These are phyloP conservation scores for Achlya hypogyna DNA, from an alignment of 352 stramenopile species.

Conservation along the genomic window DNA sequence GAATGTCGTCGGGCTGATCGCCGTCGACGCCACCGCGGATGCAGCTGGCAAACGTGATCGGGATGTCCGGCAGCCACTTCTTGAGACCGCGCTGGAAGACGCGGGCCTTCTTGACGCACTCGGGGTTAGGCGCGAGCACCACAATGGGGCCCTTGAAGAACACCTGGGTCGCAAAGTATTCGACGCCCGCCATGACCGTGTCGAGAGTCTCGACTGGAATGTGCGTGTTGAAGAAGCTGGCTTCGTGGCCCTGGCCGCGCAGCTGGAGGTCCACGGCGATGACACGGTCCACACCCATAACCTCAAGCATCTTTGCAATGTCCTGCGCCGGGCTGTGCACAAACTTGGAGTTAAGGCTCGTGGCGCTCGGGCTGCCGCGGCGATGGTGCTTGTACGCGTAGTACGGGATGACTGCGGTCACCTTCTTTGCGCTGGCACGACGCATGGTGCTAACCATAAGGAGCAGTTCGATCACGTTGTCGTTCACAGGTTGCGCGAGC, in stretches of 20 bases:
- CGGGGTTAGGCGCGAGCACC: slow-evolving; percentile 83
- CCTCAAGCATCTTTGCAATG: slow-evolving; percentile 90
- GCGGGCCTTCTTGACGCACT: slow-evolving; percentile 70
- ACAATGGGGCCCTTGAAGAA: slow-evolving; percentile 58
- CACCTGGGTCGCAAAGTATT: slow-evolving; percentile 84
- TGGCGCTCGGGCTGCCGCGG: slow-evolving; percentile 71
- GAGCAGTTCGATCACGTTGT: slow-evolving; percentile 92
- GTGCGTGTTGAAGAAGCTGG: slow-evolving; percentile 87
- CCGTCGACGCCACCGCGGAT: slow-evolving; percentile 55
- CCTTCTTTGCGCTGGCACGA: slow-evolving; percentile 87
- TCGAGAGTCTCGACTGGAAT: slow-evolving; percentile 90
- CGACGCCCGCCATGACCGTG: slow-evolving; percentile 82
- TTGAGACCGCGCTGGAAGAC: slow-evolving; percentile 82
- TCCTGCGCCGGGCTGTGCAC: slow-evolving; percentile 80
- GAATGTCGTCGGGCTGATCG: slow-evolving; percentile 33
- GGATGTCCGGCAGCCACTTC: slow-evolving; percentile 77
- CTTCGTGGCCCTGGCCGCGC: slow-evolving; percentile 80
- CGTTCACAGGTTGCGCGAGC: slow-evolving; percentile 86
- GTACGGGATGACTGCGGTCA: slow-evolving; percentile 91
- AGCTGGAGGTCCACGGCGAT: slow-evolving; percentile 90
- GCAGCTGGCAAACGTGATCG: slow-evolving; percentile 72
- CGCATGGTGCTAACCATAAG: slow-evolving; percentile 92
- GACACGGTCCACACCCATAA: slow-evolving; percentile 91
- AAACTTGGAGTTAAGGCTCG: slow-evolving; percentile 88
- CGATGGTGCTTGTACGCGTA: slow-evolving; percentile 92